Conservation (phyloP, 176 grass and related monocot species). For the Cocos nucifera region DNA sequence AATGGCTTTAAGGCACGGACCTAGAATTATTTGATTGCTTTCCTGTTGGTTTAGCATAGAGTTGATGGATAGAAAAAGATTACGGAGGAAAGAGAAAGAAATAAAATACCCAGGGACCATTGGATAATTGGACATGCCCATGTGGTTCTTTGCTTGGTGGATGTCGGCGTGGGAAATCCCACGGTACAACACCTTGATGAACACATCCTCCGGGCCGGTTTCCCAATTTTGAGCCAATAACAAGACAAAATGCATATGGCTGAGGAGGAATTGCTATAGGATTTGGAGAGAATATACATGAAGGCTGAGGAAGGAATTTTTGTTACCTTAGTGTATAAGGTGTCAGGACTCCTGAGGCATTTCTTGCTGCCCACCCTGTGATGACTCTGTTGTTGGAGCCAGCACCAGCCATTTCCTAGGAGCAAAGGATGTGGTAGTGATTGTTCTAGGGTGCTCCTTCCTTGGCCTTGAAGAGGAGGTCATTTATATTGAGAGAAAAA, state of each 20-base stretch:
- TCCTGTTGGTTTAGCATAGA: too few relatives aligned
- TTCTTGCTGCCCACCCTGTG: slow-evolving; percentile 69
- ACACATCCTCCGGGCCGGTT: slow-evolving; percentile 65
- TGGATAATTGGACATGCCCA: slow-evolving; percentile 83
- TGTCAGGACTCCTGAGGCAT: slow-evolving; percentile 58
- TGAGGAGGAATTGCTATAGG: too few relatives aligned
- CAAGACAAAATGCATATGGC: not conserved
- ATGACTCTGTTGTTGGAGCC: slow-evolving; percentile 30
- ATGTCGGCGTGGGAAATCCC: slow-evolving; percentile 91
- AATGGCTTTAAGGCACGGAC: too few relatives aligned
- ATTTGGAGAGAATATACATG: too few relatives aligned
- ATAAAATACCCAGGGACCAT: slow-evolving; percentile 79
- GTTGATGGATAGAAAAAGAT: not conserved
- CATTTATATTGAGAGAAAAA: too few relatives aligned
- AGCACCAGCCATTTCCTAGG: slow-evolving; percentile 44
- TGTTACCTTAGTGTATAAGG: slow-evolving; percentile 73
- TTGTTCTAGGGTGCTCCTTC: too few relatives aligned
- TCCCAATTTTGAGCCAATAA: slow-evolving; percentile 31
- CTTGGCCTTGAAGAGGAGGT: too few relatives aligned
- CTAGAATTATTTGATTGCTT: too few relatives aligned
- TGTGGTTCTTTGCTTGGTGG: slow-evolving; percentile 82
- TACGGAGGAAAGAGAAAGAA: too few relatives aligned
- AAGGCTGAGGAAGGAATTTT: not conserved
- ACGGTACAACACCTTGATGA: slow-evolving; percentile 76
- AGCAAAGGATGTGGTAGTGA: too few relatives aligned